Percentiles rank a stretch among this genome's conserved stretches.
These are phyloP conservation scores for Sphagnum contortum DNA, from an alignment of 225 moss, liverwort and hornwort species.

Conservation along the genomic window DNA sequence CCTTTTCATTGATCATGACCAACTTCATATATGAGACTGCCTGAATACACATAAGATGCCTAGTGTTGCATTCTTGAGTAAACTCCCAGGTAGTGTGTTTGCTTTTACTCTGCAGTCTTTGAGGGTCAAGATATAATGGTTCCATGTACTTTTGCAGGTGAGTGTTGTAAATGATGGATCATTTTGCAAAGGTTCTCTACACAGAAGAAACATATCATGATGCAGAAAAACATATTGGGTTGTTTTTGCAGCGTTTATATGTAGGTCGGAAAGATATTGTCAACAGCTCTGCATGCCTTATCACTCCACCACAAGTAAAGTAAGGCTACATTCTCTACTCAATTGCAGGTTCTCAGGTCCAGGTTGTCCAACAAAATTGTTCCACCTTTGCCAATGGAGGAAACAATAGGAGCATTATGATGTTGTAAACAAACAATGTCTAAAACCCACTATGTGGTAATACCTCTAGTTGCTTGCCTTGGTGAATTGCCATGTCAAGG, in stretches of 20 bases:
- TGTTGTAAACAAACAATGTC: not conserved
- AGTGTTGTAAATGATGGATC: not conserved
- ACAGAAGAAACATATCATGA: not conserved
- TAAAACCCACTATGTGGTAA: no score
- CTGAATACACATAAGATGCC: not conserved
- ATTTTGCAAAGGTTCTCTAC: not conserved
- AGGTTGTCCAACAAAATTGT: not conserved
- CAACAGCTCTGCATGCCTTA: slow-evolving; percentile 57
- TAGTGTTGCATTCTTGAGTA: not conserved
- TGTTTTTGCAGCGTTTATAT: slow-evolving; percentile 56
- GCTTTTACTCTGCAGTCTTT: not conserved
- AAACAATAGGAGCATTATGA: not conserved
- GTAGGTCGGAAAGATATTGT: slow-evolving; percentile 41
- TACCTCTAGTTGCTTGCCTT: not conserved
- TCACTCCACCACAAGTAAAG: slow-evolving; percentile 73
- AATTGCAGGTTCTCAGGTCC: not conserved
- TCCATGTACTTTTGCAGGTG: slow-evolving; percentile 1
- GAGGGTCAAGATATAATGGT: no score
- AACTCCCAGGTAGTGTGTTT: not conserved
- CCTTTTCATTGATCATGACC: not conserved
- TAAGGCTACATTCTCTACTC: slow-evolving; percentile 10
- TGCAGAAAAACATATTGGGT: slow-evolving; percentile 1
- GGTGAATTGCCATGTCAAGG: not conserved
- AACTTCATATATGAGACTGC: not conserved
- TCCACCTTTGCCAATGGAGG: not conserved